Conservation (phyloP, 352 stramenopile genomes). For the Ophiocytium majus region DNA sequence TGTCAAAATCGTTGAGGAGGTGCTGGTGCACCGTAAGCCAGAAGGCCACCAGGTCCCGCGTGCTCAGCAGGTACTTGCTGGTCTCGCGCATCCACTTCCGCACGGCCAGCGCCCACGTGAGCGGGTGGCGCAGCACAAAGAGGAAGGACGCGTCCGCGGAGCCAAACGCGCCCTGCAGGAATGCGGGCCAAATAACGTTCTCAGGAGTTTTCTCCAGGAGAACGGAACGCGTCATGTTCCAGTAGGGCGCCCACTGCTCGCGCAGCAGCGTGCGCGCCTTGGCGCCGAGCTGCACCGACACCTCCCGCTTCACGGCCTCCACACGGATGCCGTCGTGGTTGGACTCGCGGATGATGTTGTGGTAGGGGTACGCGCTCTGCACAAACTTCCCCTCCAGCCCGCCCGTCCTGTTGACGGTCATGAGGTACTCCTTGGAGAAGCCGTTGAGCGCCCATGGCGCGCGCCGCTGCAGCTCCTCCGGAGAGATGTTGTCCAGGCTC, state of each 20-base stretch:
- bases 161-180: constrained; percentile 21
- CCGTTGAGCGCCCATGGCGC: neutral
- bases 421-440: constrained; percentile 1
- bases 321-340: neutral
- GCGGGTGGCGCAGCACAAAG: constrained; percentile 14
- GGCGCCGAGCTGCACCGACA: neutral
- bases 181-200: constrained; percentile 9
- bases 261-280: constrained; percentile 1
- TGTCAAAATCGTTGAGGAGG: neutral
- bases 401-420: neutral
- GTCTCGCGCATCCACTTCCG: neutral
- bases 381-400: constrained; percentile 37
- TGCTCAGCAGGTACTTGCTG: neutral
- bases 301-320: neutral
- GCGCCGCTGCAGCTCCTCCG: neutral
- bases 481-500: neutral
- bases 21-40: constrained; percentile 21
- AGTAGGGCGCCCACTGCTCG: constrained; percentile 24
- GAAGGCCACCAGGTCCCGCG: neutral
- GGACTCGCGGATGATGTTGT: constrained; percentile 13
- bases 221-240: constrained; percentile 16
- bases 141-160: neutral
- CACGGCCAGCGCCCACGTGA: constrained; percentile 1
- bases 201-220: constrained; percentile 33
- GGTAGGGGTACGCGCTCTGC: constrained; percentile 31